Evolutionary conservation across 2,329 filamentous ascomycete species (phyloP), one percentile per base, ranked within the genome.

Genomic region (Fusarium humuli): DNA sequence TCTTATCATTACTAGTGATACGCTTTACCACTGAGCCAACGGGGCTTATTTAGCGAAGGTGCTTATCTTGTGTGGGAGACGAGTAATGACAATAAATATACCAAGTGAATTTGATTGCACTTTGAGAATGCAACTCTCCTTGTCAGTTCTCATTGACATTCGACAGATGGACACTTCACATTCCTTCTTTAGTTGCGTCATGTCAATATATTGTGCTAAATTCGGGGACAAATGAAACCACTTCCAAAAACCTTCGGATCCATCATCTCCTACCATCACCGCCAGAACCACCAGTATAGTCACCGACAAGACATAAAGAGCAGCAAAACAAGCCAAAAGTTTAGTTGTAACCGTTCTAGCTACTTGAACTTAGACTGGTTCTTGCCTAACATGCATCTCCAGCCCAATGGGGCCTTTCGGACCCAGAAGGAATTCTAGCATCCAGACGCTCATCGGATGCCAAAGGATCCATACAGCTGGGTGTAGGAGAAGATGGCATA

Each of bases 1-100:
- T 76, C 76, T 78, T 77, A 70, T 77, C 76, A 78, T 76, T 78
- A 78, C 76, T 78, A 78, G 76, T 78, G 76, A 78, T 71, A 78
- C 76, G 76, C 76, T 78, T 73, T 78, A 78, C 76, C 76, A 78
- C 76, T 78, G 67, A 78, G 76, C 76, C 76, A 78, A 77, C 70
- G 73, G 68, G 74, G 76, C 47, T 61, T 61, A 2, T 29, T 29
- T 14, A 47, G 61, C 34, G 47, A 42, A 40, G 7, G 3, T 3
- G 5, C 13, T 42, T 54, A 18, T 0, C 22, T 46, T 32, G 14
- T 3, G 5, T 2, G 3, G 6, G 4, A 1, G 0, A 0, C 0
- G 3, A 6, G 1, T 2, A 32, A 16, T 9, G 0, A 5, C 3
- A 27, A 0, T 27, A 62, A 22, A 63, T 49, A 32, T 37, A 37